Conservation (phyloP, 1,284 basidiomycete genomes). For the Rhodotorula sp. region DNA sequence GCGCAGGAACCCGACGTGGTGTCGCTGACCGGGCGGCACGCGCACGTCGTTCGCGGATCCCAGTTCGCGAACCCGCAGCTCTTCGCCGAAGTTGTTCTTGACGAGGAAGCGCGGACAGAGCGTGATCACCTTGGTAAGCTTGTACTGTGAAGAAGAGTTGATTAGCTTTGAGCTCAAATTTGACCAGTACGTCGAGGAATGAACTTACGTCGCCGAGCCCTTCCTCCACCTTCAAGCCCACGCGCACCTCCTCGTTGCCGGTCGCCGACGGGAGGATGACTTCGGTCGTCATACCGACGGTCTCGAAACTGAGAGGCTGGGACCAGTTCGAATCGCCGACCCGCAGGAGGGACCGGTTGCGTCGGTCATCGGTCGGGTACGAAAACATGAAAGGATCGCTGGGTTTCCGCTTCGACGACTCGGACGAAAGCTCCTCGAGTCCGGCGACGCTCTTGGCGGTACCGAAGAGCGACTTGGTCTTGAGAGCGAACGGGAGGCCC, state of each 20-base stretch:
- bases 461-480: slow-evolving; percentile 70
- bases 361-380: slow-evolving; percentile 71
- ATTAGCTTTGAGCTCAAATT: neutral
- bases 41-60: slow-evolving; percentile 57
- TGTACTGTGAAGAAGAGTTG: slow-evolving; percentile 60
- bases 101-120: slow-evolving; percentile 87
- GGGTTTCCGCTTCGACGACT: slow-evolving; percentile 41
- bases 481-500: slow-evolving; percentile 76
- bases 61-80: slow-evolving; percentile 82
- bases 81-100: slow-evolving; percentile 71
- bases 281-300: slow-evolving; percentile 84
- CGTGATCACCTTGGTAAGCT: slow-evolving; percentile 91
- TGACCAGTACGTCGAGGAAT: too few species aligned
- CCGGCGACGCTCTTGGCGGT: slow-evolving; percentile 82
- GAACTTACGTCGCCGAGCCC: slow-evolving; percentile 72
- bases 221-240: slow-evolving; percentile 89
- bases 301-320: slow-evolving; percentile 82
- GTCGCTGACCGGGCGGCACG: slow-evolving; percentile 62
- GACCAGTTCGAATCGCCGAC: slow-evolving; percentile 87
- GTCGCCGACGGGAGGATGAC: slow-evolving; percentile 70
- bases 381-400: slow-evolving; percentile 65
- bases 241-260: slow-evolving; percentile 75
- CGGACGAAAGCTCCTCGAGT: slow-evolving; percentile 60
- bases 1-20: slow-evolving; percentile 69
- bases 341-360: slow-evolving; percentile 81